phyloP scores from a whole-genome alignment of 1,139 yeast genomes.

The Debaryomycetaceae sp. region DNA sequence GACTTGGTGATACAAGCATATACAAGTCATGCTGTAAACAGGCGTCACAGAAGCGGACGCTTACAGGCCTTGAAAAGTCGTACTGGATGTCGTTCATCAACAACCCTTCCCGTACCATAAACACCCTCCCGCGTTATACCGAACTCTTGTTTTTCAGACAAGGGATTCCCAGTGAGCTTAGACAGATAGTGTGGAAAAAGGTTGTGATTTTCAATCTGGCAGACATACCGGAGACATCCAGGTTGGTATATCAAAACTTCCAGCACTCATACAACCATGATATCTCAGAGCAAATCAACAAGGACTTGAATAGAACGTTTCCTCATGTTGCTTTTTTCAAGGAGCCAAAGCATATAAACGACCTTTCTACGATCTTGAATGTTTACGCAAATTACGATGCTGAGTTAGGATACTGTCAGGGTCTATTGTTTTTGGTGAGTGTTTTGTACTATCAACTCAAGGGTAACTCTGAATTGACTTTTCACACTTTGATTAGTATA shows the following conservation, averaged over 20 bases:
- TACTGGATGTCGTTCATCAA: slow-evolving; percentile 47
- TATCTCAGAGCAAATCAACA: slow-evolving; percentile 51
- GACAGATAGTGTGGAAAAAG: slow-evolving; percentile 37
- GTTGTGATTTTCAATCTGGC: slow-evolving; percentile 28
- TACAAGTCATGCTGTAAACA: slow-evolving; percentile 19
- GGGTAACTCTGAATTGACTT: slow-evolving; percentile 44
- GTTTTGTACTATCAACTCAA: slow-evolving; percentile 54
- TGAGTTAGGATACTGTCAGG: slow-evolving; percentile 73
- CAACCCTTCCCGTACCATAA: slow-evolving; percentile 43
- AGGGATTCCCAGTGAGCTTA: slow-evolving; percentile 38
- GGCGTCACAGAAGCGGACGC: slow-evolving; percentile 11
- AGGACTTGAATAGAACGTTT: slow-evolving; percentile 63
- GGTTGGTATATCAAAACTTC: slow-evolving; percentile 35
- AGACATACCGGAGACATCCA: slow-evolving; percentile 32
- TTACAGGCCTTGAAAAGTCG: slow-evolving; percentile 31
- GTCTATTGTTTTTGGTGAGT: slow-evolving; percentile 63
- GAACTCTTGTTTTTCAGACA: slow-evolving; percentile 38
- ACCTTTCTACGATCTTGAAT: slow-evolving; percentile 56
- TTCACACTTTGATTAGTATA: slow-evolving; percentile 53
- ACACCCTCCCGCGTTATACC: slow-evolving; percentile 47
- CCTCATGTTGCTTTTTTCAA: slow-evolving; percentile 54
- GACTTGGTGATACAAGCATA: slow-evolving; percentile 9
- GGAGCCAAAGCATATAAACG: slow-evolving; percentile 37
- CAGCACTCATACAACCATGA: slow-evolving; percentile 43
- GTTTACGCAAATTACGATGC: slow-evolving; percentile 68